Conservation (phyloP, 2,329 filamentous ascomycete species). For the Amylocarpus encephaloides region DNA sequence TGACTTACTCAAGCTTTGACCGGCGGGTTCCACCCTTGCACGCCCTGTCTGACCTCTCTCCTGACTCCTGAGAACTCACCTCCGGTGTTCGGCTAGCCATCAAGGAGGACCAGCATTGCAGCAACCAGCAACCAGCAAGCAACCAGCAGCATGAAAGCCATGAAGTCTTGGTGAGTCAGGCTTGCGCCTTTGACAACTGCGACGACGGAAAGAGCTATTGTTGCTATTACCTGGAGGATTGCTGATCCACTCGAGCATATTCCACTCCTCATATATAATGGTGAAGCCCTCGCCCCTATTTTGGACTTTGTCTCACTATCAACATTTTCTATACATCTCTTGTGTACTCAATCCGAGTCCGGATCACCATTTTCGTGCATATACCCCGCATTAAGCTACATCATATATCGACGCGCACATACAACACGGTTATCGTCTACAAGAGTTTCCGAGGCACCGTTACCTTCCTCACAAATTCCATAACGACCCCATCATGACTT, state of each 20-base stretch:
- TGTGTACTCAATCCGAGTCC: too few relatives aligned
- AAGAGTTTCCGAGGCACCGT: slow-evolving; percentile 1
- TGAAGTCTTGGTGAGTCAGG: slow-evolving; percentile 15
- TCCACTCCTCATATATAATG: slow-evolving; percentile 10
- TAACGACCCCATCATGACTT: slow-evolving; percentile 15
- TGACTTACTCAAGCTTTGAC: not conserved
- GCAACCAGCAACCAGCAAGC: too few relatives aligned
- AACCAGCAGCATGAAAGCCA: not conserved
- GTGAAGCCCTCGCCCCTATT: slow-evolving; percentile 1
- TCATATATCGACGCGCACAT: slow-evolving; percentile 3
- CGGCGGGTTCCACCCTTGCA: not conserved
- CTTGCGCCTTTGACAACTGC: slow-evolving; percentile 10
- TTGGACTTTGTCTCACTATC: not conserved
- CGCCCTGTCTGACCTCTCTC: not conserved
- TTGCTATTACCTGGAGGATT: too few relatives aligned
- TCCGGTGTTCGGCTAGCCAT: slow-evolving; percentile 3
- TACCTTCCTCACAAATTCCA: not conserved
- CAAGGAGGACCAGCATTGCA: too few relatives aligned
- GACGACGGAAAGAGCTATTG: slow-evolving; percentile 1
- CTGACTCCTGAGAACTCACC: not conserved
- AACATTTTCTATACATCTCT: too few relatives aligned
- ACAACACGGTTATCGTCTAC: not conserved
- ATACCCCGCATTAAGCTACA: slow-evolving; percentile 20
- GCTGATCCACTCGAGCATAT: not conserved
- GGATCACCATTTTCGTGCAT: too few relatives aligned